These are phyloP conservation scores for Nothophytophthora sp. DNA, from an alignment of 352 stramenopile species.

Conservation along the genomic window DNA sequence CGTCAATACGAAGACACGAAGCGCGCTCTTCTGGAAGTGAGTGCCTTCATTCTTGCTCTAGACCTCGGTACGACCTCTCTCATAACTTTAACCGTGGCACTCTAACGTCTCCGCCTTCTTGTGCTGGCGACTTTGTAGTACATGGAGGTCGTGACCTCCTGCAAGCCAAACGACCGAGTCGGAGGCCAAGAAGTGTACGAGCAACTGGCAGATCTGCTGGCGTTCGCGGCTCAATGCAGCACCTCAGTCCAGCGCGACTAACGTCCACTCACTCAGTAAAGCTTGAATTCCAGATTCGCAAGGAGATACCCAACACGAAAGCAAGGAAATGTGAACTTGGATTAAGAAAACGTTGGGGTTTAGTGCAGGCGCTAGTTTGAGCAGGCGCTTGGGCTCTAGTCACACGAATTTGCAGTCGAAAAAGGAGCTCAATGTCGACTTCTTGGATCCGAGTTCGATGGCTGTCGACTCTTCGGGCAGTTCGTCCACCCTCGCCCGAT, in stretches of 20 bases:
- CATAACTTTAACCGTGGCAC: no score
- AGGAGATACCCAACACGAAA: no score
- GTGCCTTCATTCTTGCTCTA: neutral
- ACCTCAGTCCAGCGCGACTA: no score
- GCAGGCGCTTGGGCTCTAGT: neutral
- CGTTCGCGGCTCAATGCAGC: constrained; percentile 36
- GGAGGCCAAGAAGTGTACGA: constrained; percentile 54
- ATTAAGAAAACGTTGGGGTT: neutral
- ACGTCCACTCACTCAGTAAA: no score
- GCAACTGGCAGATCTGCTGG: constrained; percentile 50
- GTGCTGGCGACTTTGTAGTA: constrained; percentile 18
- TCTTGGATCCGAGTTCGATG: constrained; percentile 36
- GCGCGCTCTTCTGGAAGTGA: constrained; percentile 48
- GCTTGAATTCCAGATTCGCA: no score
- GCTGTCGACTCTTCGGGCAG: constrained; percentile 15
- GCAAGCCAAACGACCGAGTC: constrained; percentile 51
- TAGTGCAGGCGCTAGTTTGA: neutral
- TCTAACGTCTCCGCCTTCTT: neutral
- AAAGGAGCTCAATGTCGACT: constrained; percentile 19
- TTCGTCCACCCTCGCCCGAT: constrained; percentile 46
- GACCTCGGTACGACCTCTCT: no score
- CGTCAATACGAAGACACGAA: constrained; percentile 61
- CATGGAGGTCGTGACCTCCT: constrained; percentile 46
- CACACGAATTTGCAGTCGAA: constrained; percentile 56
- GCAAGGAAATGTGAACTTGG: no score